Base-by-base conservation (phyloP, 2,329 filamentous ascomycete genomes). In the Dactylella cylindrospora region DNA sequence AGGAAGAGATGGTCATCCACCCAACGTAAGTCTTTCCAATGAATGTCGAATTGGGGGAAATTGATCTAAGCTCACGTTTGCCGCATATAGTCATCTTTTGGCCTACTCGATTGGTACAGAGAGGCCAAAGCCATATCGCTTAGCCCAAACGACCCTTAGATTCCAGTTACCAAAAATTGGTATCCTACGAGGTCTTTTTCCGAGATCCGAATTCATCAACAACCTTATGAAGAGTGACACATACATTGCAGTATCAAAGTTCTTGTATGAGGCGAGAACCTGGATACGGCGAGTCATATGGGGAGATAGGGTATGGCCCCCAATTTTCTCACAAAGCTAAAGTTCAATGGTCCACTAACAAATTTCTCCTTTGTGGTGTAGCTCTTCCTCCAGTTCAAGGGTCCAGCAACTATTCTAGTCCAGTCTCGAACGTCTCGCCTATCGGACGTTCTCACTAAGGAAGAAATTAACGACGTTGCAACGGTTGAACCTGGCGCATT, bases 1-100 rank as follows among this genome's bases (percentile, higher is more conserved):
- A 87, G 13, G 93, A 98, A 72, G 86, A 93, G 72, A 91, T 96
- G 68, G 84, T 95, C 49, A 88, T 88, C 2, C 90, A 97, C 72
- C 91, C 93, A 25, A 82, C 78, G 77, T 79, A 74, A 53, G 70
- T 66, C 19, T 44, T 3, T 15, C 28, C 9, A 32, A 5, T 15
- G 23, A 13, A 19, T 28, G 13, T 23, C 1, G 15, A 8, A 13
- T 3, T 35, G 1, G 3, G 17, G 12, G 5, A 10, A 25, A 39
- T 45, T 40, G 12, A 28, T 5, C 26, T 20, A 19, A 2, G 10
- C 6, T 5, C 13, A 28, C 8, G 19, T 3, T 33, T 29, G 2
- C 20, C 20, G n/a, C 33, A 10, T 9, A 32, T 45, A 86, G 86
- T 67, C 90, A 95, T 71, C 84, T 98, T 2, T 83, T 97, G 10